These are phyloP conservation scores for Pachyrhizus erosus DNA, from an alignment of 306 rosid genomes.

Conservation along the genomic window DNA sequence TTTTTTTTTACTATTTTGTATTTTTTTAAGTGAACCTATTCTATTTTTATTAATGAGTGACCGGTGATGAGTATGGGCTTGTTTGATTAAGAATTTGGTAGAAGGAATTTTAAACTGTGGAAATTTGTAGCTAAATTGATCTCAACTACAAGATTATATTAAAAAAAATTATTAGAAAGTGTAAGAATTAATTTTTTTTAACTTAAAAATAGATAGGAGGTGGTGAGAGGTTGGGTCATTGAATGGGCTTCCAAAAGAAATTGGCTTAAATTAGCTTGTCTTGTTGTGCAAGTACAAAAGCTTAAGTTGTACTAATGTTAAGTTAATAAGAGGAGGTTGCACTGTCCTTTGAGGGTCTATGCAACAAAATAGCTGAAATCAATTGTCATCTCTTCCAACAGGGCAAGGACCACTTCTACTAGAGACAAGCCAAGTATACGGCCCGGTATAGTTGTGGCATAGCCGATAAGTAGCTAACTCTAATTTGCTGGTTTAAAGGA, in stretches of 20 bases:
- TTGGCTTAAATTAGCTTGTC: neutral
- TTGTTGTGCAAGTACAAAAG: neutral
- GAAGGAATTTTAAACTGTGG: no score
- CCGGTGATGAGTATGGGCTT: neutral
- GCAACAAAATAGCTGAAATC: neutral
- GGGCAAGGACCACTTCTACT: conserved; percentile 46
- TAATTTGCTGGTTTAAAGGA: neutral
- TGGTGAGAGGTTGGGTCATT: neutral
- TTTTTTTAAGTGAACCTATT: neutral
- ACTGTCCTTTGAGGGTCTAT: conserved; percentile 31
- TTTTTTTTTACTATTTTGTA: neutral
- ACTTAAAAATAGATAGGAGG: no score
- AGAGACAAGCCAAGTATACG: conserved; percentile 15
- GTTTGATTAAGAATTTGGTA: no score
- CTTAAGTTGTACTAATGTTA: conserved; percentile 21
- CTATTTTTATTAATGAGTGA: neutral
- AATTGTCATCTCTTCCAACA: conserved; percentile 1
- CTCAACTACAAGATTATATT: no score
- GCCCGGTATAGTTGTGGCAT: neutral
- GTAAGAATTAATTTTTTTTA: no score
- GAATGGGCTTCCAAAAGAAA: neutral
- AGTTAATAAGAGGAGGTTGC: neutral
- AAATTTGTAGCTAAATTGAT: no score
- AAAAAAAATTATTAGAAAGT: no score
- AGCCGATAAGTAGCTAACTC: neutral